phyloP scores from a whole-genome alignment of 768 basidiomycete genomes.

The Russula olivacea region DNA sequence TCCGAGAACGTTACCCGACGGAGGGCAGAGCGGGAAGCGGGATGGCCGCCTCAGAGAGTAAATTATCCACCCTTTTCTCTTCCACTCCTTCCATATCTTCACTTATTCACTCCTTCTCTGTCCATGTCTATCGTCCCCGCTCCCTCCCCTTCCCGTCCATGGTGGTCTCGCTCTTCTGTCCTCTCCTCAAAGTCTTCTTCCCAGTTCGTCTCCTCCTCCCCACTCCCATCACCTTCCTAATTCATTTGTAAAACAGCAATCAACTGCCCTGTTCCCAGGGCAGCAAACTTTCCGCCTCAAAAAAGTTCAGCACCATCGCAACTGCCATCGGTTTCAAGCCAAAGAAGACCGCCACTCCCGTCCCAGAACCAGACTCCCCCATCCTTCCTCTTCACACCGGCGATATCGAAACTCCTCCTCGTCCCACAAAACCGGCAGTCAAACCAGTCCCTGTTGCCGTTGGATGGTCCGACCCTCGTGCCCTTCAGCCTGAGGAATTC shows the following conservation, averaged over 20 bases:
- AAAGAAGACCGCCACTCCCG: conserved; percentile 52
- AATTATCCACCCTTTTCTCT: conserved; percentile 1
- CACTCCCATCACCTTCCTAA: not conserved
- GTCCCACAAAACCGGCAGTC: conserved; percentile 36
- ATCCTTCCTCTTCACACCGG: conserved; percentile 24
- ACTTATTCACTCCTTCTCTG: conserved; percentile 21
- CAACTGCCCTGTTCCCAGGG: not conserved
- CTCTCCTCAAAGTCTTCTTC: conserved; percentile 28
- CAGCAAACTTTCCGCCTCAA: conserved; percentile 20
- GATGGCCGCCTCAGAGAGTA: not conserved
- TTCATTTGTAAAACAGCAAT: not conserved
- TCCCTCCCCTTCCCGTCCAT: conserved; percentile 28
- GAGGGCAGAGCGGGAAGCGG: not conserved
- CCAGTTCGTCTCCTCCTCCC: conserved; percentile 17
- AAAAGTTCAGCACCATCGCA: conserved; percentile 52
- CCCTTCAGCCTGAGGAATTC: conserved; percentile 45
- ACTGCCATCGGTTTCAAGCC: conserved; percentile 58
- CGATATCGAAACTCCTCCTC: conserved; percentile 26
- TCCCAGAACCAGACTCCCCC: conserved; percentile 43
- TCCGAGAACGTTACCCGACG: not conserved
- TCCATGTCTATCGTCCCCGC: conserved; percentile 8
- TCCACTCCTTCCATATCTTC: conserved; percentile 16
- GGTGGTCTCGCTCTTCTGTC: conserved; percentile 35
- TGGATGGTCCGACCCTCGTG: conserved; percentile 49
- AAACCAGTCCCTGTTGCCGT: conserved; percentile 54